phyloP scores from a whole-genome alignment of 441 rosid genomes.

The Viola pubescens region DNA sequence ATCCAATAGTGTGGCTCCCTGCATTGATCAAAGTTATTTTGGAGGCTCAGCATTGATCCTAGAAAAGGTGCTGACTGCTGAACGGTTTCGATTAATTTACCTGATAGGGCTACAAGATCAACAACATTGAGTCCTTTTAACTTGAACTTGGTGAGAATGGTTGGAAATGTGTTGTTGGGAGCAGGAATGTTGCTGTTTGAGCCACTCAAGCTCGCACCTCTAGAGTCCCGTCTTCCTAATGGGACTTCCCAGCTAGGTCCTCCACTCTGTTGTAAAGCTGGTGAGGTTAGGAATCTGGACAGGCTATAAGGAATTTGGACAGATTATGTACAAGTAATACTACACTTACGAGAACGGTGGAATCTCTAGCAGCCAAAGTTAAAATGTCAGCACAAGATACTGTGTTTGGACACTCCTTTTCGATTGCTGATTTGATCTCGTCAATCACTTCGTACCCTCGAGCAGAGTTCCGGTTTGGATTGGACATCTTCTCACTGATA shows the following conservation, averaged over 20 bases:
- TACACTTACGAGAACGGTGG: conserved; percentile 59
- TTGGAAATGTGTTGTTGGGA: conserved; percentile 76
- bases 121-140: conserved; percentile 56
- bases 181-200: conserved; percentile 88
- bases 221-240: conserved; percentile 77
- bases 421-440: conserved; percentile 62
- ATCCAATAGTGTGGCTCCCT: conserved; percentile 95
- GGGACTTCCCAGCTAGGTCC: conserved; percentile 92
- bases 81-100: conserved; percentile 22
- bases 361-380: conserved; percentile 80
- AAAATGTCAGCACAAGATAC: conserved; percentile 83
- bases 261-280: conserved; percentile 40
- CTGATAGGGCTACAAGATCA: conserved; percentile 87
- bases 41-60: too few species aligned
- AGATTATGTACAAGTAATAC: background rate
- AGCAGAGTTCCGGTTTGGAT: conserved; percentile 65
- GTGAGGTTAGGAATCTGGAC: conserved; percentile 3
- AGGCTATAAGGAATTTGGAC: too few species aligned
- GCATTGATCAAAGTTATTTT: conserved; percentile 2
- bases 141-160: conserved; percentile 73
- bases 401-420: conserved; percentile 58
- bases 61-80: too few species aligned
- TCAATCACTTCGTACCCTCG: conserved; percentile 90
- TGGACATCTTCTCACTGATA: conserved; percentile 59
- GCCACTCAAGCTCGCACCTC: conserved; percentile 72